These are phyloP conservation scores for Aspergillus puulaauensis DNA, from an alignment of 2,329 filamentous ascomycete species.

Conservation along the genomic window DNA sequence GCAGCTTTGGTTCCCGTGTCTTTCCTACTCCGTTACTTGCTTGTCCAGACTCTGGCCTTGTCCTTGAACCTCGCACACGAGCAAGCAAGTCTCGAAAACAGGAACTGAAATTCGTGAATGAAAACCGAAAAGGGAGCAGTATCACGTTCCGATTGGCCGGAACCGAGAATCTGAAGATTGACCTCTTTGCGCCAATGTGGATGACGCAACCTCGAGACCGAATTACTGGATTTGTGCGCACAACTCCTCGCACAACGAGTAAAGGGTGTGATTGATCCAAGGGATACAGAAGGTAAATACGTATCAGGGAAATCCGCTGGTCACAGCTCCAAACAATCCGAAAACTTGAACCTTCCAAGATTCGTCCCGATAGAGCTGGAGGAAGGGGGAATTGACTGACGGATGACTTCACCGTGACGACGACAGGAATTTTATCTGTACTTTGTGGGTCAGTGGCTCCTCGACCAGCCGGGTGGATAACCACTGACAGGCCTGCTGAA, in stretches of 20 bases:
- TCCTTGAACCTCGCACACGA: neutral
- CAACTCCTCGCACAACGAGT: slow-evolving; percentile 12
- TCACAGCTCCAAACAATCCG: neutral
- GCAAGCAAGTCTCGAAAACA: neutral
- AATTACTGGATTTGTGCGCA: slow-evolving; percentile 13
- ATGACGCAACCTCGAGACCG: slow-evolving; percentile 14
- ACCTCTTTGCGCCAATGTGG: slow-evolving; percentile 21
- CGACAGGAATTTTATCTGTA: slow-evolving; percentile 30
- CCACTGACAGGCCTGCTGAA: slow-evolving; percentile 13
- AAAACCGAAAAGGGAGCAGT: slow-evolving; percentile 1
- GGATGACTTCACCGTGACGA: slow-evolving; percentile 43
- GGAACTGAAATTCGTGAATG: neutral
- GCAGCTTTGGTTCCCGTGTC: neutral
- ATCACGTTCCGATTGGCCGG: slow-evolving; percentile 1
- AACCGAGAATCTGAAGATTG: slow-evolving; percentile 6
- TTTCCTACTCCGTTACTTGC: slow-evolving; percentile 1
- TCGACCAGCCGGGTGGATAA: slow-evolving; percentile 23
- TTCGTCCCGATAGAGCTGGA: neutral
- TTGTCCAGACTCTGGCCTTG: neutral
- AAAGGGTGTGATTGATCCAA: neutral
- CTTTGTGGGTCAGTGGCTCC: slow-evolving; percentile 6
- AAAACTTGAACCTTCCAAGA: neutral
- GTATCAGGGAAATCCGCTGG: neutral
- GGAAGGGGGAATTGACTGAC: slow-evolving; percentile 5
- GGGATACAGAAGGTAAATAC: slow-evolving; percentile 1